phyloP scores from a whole-genome alignment of 2,329 filamentous ascomycete genomes.

The Monosporascus sp. region DNA sequence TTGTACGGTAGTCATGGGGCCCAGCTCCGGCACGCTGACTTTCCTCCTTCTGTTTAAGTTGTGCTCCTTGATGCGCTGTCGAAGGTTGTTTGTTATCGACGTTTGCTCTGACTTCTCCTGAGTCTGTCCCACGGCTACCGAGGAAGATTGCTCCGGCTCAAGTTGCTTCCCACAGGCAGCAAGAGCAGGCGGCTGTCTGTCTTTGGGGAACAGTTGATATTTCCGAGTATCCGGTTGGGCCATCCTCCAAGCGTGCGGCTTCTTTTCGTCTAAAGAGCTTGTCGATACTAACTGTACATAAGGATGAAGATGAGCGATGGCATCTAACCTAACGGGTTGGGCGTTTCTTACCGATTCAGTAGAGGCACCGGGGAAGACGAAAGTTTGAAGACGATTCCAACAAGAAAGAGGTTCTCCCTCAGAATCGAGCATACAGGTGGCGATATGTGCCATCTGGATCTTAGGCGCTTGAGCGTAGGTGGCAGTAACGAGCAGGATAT shows the following conservation, averaged over 20 bases:
- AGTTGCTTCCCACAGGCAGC: constrained; percentile 38
- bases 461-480: constrained; percentile 17
- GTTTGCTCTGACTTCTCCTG: constrained; percentile 36
- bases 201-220: constrained; percentile 56
- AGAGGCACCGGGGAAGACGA: constrained; percentile 18
- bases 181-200: constrained; percentile 37
- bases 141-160: constrained; percentile 45
- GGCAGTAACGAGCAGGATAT: background rate
- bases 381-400: constrained; percentile 45
- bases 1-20: constrained; percentile 64
- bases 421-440: constrained; percentile 48
- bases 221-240: constrained; percentile 49
- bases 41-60: constrained; percentile 55
- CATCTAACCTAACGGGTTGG: constrained; percentile 5
- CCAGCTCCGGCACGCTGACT: constrained; percentile 58
- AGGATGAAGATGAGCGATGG: constrained; percentile 21
- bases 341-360: constrained; percentile 38
- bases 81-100: constrained; percentile 34
- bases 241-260: constrained; percentile 52
- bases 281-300: constrained; percentile 21
- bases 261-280: constrained; percentile 38
- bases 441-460: constrained; percentile 56
- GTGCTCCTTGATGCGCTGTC: constrained; percentile 52
- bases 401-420: constrained; percentile 34
- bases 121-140: constrained; percentile 33